Percentiles rank a stretch among this genome's conserved stretches.
Conservation (phyloP, 2,329 filamentous ascomycete species). For the Stemphylium lycopersici region DNA sequence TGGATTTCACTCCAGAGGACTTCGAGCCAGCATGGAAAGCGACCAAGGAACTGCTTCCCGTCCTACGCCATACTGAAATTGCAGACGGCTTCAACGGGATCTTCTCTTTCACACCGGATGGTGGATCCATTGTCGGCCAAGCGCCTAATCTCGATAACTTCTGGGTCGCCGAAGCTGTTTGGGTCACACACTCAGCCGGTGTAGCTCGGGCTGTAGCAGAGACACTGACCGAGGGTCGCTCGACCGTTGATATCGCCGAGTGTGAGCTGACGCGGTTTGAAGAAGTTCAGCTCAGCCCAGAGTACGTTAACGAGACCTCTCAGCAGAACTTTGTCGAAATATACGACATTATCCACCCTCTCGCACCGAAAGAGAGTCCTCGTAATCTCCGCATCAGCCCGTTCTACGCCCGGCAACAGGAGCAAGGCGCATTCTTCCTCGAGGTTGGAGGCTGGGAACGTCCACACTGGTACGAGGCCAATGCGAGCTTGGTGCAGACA, state of each 20-base stretch:
- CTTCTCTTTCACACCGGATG: slow-evolving; percentile 70
- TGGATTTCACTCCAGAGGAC: slow-evolving; percentile 65
- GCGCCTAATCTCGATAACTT: slow-evolving; percentile 66
- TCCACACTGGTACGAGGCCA: slow-evolving; percentile 67
- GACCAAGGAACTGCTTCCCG: slow-evolving; percentile 61
- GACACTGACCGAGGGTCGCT: slow-evolving; percentile 62
- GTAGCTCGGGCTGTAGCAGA: slow-evolving; percentile 67
- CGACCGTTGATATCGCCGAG: slow-evolving; percentile 63
- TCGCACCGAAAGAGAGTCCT: slow-evolving; percentile 63
- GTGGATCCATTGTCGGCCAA: slow-evolving; percentile 65
- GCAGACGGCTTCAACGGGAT: slow-evolving; percentile 69
- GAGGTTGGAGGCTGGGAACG: slow-evolving; percentile 67
- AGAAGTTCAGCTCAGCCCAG: slow-evolving; percentile 62
- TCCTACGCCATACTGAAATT: slow-evolving; percentile 58
- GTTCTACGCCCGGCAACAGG: slow-evolving; percentile 61
- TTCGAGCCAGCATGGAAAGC: slow-evolving; percentile 67
- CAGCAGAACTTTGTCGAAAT: slow-evolving; percentile 68
- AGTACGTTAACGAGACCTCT: slow-evolving; percentile 65
- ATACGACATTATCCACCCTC: slow-evolving; percentile 68
- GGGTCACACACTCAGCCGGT: slow-evolving; percentile 70
- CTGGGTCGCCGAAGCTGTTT: slow-evolving; percentile 69
- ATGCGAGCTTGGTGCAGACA: slow-evolving; percentile 57
- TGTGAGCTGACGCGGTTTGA: slow-evolving; percentile 68
- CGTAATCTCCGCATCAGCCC: slow-evolving; percentile 65
- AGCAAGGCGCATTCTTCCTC: slow-evolving; percentile 65